Evolutionary conservation across 176 grass and related monocot genomes (phyloP).

Genomic region (Avena insularis): DNA sequence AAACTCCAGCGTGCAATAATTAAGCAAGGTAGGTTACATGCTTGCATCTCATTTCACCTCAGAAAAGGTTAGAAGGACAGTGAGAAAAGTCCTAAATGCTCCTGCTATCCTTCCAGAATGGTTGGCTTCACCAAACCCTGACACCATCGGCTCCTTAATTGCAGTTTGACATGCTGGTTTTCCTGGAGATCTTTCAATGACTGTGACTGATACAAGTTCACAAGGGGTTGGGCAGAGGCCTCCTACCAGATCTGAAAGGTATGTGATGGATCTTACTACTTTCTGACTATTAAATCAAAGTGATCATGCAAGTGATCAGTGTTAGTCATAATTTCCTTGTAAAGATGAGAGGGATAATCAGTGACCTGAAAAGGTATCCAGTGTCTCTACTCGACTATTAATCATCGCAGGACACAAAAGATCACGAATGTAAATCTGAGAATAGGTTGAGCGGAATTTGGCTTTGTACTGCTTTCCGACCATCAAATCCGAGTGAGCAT

Average conservation of each 20-base stretch:
- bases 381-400: too few species aligned
- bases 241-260: conserved; percentile 18
- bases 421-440: too few species aligned
- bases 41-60: conserved; percentile 24
- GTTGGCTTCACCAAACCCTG: neutral
- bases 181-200: neutral
- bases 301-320: too few species aligned
- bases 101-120: conserved; percentile 25
- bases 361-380: too few species aligned
- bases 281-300: neutral
- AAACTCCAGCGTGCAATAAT: neutral
- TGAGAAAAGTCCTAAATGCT: neutral
- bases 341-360: too few species aligned
- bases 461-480: neutral
- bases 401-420: too few species aligned
- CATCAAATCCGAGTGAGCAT: neutral
- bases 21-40: neutral
- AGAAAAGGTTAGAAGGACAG: neutral
- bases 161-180: conserved; percentile 12
- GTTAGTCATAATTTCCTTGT: too few species aligned
- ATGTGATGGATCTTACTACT: neutral
- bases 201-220: neutral
- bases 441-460: too few species aligned
- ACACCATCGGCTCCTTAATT: neutral
- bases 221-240: neutral